Base-by-base conservation (phyloP, 2,329 filamentous ascomycete species). In the Botrytis porri region DNA sequence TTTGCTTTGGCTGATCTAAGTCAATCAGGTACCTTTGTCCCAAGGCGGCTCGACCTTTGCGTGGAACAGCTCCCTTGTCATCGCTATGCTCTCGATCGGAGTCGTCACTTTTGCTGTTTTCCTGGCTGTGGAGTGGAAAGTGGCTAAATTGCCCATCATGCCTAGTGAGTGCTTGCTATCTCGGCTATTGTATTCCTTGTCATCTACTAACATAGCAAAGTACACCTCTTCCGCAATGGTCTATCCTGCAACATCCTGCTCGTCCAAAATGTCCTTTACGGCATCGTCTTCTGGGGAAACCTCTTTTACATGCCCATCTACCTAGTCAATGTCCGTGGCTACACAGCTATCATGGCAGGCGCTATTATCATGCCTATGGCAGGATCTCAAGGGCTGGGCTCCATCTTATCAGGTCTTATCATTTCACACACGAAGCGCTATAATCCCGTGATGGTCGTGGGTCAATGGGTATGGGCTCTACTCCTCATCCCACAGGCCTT, bases 131-230 rank as follows among this genome's bases (percentile, higher is more conserved):
- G 87, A 89, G 75, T 69, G 39, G 39, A 86, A 84, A 73, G 78
- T 86, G 37, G 86, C 87, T 1, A 69, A 59, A 45, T 93, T 92
- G 75, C 93, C 94, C 1, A 84, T 97, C 73, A 92, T 95, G 80
- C 93, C 93, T 25, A n/a, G 72, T 73, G 41, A 70, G 72, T 45
- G 39, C 35, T 59, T 57, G 22, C 16, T 59, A 57, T 57, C 39
- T 48, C n/a, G 64, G 60, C 7, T 62, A 39, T 62, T 32, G 32
- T 39, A 37, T 66, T 18, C n/a, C 12, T 45, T 51, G 39, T 20
- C 43, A 39, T 69, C 10, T 59, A 64, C 65, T 69, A 57, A 69
- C 25, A 41, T 35, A 16, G 37, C 10, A 32, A 32, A 72, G 73
- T 67, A 25, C 71, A 69, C 4, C 62, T 74, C 3, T 73, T 74